Evolutionary conservation across 495 filamentous ascomycete species (phyloP).

Genomic region (Podospora pseudopauciseta): DNA sequence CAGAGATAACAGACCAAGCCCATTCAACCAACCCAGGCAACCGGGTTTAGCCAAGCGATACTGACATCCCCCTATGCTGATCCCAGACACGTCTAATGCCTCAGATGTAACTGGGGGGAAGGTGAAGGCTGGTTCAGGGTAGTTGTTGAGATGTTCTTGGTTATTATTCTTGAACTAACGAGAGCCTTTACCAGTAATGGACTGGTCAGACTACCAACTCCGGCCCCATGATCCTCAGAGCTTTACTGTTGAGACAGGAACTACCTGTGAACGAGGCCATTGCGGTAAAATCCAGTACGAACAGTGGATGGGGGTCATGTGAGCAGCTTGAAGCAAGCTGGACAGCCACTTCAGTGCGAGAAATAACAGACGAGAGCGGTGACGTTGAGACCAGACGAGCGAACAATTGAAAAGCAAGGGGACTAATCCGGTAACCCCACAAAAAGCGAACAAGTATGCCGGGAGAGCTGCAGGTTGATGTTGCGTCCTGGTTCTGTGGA

Average conservation of each 20-base stretch:
- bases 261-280: background rate
- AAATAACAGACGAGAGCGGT: background rate
- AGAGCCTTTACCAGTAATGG: background rate
- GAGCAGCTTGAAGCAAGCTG: background rate
- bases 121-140: background rate
- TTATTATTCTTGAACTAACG: background rate
- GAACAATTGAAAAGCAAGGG: background rate
- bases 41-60: conserved; percentile 19
- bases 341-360: background rate
- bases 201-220: background rate
- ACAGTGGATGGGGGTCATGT: background rate
- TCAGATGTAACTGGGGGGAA: background rate
- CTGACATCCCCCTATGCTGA: background rate
- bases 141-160: background rate
- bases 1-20: background rate
- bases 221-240: background rate
- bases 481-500: background rate
- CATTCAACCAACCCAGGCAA: conserved; percentile 18
- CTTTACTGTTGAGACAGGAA: background rate
- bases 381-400: background rate
- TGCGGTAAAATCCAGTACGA: background rate
- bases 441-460: background rate
- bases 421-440: background rate
- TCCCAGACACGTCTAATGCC: background rate
- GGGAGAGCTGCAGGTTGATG: conserved; percentile 2